A percentile compares a stretch with the other conserved stretches of the same genome.
Conservation (phyloP, 2,329 filamentous ascomycete genomes). For the Sporothrix globosa region DNA sequence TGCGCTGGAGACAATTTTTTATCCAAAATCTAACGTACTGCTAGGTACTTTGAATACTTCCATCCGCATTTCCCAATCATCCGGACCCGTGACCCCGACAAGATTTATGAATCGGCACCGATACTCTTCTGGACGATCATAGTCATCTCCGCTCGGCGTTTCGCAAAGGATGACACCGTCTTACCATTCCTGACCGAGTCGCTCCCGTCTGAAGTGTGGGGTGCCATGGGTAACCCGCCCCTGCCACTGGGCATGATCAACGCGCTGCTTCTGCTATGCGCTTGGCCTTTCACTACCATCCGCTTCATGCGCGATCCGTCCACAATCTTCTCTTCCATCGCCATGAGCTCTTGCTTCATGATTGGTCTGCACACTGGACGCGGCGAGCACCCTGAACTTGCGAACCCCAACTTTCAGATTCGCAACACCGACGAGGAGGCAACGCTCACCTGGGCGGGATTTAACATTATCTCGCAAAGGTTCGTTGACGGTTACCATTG, state of each 20-base stretch:
- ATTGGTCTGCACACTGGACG: conserved; percentile 58
- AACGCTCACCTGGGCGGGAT: conserved; percentile 57
- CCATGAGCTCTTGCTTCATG: conserved; percentile 53
- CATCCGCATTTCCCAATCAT: conserved; percentile 59
- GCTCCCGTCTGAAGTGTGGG: conserved; percentile 52
- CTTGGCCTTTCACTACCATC: conserved; percentile 57
- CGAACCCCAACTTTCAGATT: conserved; percentile 50
- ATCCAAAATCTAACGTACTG: not conserved
- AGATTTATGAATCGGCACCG: conserved; percentile 52
- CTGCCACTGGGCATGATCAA: conserved; percentile 55
- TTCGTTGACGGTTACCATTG: conserved; percentile 36
- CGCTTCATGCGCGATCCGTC: conserved; percentile 58
- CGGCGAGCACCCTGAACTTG: conserved; percentile 55
- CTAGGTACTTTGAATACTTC: conserved; percentile 56
- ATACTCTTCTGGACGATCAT: conserved; percentile 61
- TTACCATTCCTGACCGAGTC: conserved; percentile 53
- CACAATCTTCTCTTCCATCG: conserved; percentile 51
- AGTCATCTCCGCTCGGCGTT: conserved; percentile 54
- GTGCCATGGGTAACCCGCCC: conserved; percentile 48
- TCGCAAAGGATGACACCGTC: conserved; percentile 49
- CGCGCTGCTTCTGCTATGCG: conserved; percentile 54
- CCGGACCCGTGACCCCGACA: conserved; percentile 54
- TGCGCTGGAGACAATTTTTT: not conserved
- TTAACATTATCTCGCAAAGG: conserved; percentile 57
- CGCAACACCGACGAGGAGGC: conserved; percentile 57